Evolutionary conservation across 306 rosid species (phyloP).

Genomic region (Astragalus glycyphyllos): DNA sequence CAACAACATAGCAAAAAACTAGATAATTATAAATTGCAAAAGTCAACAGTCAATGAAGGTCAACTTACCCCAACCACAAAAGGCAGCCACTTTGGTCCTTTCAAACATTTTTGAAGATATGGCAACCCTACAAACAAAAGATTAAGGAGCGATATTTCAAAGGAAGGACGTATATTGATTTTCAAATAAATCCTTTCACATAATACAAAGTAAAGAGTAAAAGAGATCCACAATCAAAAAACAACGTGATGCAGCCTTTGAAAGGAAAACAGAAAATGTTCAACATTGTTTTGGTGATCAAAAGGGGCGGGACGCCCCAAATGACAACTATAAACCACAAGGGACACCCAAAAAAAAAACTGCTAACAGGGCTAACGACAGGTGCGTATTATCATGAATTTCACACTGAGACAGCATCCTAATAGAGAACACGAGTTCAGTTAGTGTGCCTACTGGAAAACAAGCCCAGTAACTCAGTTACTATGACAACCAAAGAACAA

Average conservation of each 20-base stretch:
- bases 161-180: conserved; percentile 5
- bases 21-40: conserved; percentile 15
- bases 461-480: too few species aligned
- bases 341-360: too few species aligned
- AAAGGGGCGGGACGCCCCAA: too few species aligned
- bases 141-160: conserved; percentile 41
- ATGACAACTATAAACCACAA: too few species aligned
- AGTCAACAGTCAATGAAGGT: conserved; percentile 32
- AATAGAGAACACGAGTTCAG: too few species aligned
- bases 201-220: background rate
- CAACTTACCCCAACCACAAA: conserved; percentile 81
- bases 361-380: too few species aligned
- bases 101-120: conserved; percentile 71
- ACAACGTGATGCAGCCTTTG: background rate
- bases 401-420: too few species aligned
- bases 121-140: conserved; percentile 73
- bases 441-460: too few species aligned
- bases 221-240: background rate
- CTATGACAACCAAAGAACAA: too few species aligned
- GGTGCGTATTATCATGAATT: too few species aligned
- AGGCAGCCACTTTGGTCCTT: conserved; percentile 99
- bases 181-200: background rate
- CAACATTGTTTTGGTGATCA: too few species aligned
- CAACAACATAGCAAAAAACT: conserved; percentile 20
- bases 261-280: background rate